Percentiles rank a stretch among this genome's conserved stretches.
Evolutionary conservation across 768 basidiomycete genomes (phyloP).

Genomic region (Mycena olivaceomarginata): DNA sequence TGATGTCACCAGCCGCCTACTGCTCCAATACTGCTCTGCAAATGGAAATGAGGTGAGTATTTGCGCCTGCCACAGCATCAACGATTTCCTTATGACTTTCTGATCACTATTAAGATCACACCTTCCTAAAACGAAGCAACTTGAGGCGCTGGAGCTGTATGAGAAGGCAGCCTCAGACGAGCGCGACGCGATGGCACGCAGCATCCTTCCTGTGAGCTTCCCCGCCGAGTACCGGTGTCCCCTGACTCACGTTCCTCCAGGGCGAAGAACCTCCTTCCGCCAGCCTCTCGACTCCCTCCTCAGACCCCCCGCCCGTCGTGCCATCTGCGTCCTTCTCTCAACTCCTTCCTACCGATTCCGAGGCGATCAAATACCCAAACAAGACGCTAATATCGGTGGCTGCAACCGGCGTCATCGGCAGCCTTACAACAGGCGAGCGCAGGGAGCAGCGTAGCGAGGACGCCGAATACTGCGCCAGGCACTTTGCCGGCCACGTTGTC

Average conservation of each 20-base stretch:
- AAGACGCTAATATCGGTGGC: conserved; percentile 23
- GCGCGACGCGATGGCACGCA: conserved; percentile 15
- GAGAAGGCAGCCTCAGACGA: conserved; percentile 12
- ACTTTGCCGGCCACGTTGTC: conserved; percentile 1
- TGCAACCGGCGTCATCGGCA: conserved; percentile 17
- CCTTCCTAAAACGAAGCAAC: neutral
- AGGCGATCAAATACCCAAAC: conserved; percentile 20
- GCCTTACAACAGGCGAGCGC: conserved; percentile 12
- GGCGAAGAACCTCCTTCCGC: conserved; percentile 30
- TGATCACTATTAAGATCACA: no score
- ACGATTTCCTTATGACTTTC: no score
- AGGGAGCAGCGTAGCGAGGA: conserved; percentile 14
- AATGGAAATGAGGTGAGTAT: no score
- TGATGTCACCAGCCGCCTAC: no score
- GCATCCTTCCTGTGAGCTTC: conserved; percentile 18
- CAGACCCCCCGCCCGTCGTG: conserved; percentile 20
- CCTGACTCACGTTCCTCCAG: conserved; percentile 25
- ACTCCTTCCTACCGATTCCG: conserved; percentile 32
- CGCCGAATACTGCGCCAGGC: conserved; percentile 17
- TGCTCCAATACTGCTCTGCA: no score
- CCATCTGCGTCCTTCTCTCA: conserved; percentile 19
- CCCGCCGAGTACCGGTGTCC: conserved; percentile 5
- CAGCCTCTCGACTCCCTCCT: conserved; percentile 13
- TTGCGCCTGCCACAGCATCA: no score
- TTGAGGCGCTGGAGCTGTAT: conserved; percentile 18